Conservation (phyloP, 257 asterid genomes). For the Leonotis leonurus region DNA sequence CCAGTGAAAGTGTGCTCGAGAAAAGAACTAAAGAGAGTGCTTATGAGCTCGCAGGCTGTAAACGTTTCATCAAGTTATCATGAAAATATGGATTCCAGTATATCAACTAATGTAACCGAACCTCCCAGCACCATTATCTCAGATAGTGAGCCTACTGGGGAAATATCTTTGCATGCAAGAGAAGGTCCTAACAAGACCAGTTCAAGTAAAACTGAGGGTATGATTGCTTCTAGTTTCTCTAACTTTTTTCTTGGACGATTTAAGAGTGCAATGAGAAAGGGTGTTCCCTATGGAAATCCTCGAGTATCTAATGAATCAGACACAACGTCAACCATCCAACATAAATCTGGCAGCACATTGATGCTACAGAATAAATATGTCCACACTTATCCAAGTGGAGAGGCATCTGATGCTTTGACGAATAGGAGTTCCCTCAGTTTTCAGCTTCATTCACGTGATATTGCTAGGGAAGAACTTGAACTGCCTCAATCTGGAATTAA, state of each 20-base stretch:
- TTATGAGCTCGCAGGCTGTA: not conserved
- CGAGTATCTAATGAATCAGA: conserved; percentile 2
- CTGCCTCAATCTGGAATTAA: conserved; percentile 17
- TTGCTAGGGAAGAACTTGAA: not conserved
- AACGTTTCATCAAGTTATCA: not conserved
- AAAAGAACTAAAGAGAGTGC: conserved; percentile 1
- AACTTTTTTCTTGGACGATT: conserved; percentile 20
- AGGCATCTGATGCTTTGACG: not conserved
- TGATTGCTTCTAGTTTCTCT: conserved; percentile 31
- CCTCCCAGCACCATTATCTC: no score
- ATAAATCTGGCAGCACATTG: not conserved
- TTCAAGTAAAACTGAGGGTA: conserved; percentile 7
- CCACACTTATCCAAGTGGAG: not conserved
- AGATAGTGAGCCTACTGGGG: no score
- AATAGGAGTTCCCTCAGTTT: not conserved
- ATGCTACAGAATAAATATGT: conserved; percentile 2
- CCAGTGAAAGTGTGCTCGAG: not conserved
- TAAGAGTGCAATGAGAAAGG: not conserved
- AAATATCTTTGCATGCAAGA: no score
- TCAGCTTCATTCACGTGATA: not conserved
- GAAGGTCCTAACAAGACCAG: conserved; percentile 2
- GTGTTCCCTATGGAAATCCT: not conserved
- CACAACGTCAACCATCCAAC: not conserved
- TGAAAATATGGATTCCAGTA: conserved; percentile 11
- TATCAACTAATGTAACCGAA: conserved; percentile 12